A percentile compares a stretch with the other conserved stretches of the same genome.
Conservation (phyloP, 2,329 filamentous ascomycete genomes). For the Botrytis elliptica region DNA sequence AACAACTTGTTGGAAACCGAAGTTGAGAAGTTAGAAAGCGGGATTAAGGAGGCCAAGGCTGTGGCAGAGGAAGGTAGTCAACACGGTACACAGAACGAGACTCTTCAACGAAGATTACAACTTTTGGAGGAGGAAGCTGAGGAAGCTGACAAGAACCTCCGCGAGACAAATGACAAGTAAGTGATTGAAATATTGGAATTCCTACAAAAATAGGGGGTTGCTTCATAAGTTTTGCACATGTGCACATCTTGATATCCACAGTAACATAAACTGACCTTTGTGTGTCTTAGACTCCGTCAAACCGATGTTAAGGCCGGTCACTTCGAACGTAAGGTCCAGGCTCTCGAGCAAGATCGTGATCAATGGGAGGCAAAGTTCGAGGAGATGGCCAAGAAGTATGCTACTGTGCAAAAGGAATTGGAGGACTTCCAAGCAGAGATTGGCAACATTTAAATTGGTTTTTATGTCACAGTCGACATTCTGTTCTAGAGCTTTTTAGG, state of each 20-base stretch:
- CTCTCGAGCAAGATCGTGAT: slow-evolving; percentile 86
- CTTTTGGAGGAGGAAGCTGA: slow-evolving; percentile 98
- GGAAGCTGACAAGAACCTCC: slow-evolving; percentile 90
- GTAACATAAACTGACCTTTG: slow-evolving; percentile 25
- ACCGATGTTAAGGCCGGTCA: slow-evolving; percentile 99
- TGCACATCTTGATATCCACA: slow-evolving; percentile 4
- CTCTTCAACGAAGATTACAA: slow-evolving; percentile 86
- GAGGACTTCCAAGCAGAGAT: slow-evolving; percentile 89
- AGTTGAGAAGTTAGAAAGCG: slow-evolving; percentile 86
- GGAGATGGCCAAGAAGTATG: slow-evolving; percentile 92
- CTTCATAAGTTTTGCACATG: slow-evolving; percentile 19
- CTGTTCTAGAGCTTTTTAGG: slow-evolving; percentile 27
- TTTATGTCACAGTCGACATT: slow-evolving; percentile 20
- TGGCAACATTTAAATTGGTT: slow-evolving; percentile 71
- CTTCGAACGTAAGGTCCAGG: slow-evolving; percentile 98
- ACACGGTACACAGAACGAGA: slow-evolving; percentile 87
- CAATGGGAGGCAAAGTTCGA: slow-evolving; percentile 98
- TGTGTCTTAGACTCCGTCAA: slow-evolving; percentile 77
- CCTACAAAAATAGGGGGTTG: slow-evolving; percentile 11
- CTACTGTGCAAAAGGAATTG: slow-evolving; percentile 80
- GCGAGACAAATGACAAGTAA: slow-evolving; percentile 98
- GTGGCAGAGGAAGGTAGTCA: slow-evolving; percentile 77
- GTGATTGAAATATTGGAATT: slow-evolving; percentile 40
- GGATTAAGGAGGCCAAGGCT: slow-evolving; percentile 84
- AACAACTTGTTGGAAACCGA: slow-evolving; percentile 87